Conservation (phyloP, 2,329 filamentous ascomycete genomes). For the Diplodia corticola region DNA sequence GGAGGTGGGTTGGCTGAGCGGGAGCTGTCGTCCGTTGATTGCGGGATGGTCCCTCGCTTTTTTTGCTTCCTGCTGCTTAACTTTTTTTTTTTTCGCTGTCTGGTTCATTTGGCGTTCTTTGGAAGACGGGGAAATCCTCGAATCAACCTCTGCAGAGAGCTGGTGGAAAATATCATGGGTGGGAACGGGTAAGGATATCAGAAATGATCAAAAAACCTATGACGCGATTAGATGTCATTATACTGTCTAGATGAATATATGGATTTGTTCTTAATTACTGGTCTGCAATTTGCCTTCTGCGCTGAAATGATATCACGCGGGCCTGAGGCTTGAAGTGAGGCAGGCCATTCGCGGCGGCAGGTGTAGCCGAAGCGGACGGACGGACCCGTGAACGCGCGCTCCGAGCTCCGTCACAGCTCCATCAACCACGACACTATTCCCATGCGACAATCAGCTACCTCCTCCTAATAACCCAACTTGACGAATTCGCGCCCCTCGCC, state of each 20-base stretch:
- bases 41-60: background rate
- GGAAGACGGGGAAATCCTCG: background rate
- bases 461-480: background rate
- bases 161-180: background rate
- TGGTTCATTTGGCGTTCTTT: background rate
- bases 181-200: background rate
- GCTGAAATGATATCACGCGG: background rate
- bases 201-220: background rate
- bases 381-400: background rate
- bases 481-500: background rate
- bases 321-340: background rate
- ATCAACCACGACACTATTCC: background rate
- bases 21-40: background rate
- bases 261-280: background rate
- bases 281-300: background rate
- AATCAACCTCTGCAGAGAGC: too few relatives aligned
- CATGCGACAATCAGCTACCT: slow-evolving; percentile 1
- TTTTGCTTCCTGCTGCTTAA: background rate
- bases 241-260: background rate
- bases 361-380: background rate
- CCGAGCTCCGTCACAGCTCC: slow-evolving; percentile 18
- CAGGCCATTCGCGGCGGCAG: background rate
- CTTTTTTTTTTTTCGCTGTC: background rate
- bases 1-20: slow-evolving; percentile 74
- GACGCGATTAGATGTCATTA: background rate